phyloP scores from a whole-genome alignment of 2,329 filamentous ascomycete species.

The Paracoccidioides brasiliensis region DNA sequence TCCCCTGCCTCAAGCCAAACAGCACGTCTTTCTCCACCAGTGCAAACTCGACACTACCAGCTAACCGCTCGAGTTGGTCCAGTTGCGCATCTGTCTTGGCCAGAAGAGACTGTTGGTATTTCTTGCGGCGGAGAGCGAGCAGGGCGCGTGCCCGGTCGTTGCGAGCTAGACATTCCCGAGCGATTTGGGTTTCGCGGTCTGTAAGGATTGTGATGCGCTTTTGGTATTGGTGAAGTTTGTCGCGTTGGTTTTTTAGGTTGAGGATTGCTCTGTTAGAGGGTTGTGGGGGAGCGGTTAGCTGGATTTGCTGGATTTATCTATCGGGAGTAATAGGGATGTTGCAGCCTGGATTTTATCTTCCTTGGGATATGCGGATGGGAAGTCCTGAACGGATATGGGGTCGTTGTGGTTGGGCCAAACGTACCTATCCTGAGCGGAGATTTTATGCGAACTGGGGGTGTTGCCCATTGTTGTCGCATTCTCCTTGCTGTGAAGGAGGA shows the following conservation, averaged over 20 bases:
- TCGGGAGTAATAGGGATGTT: neutral
- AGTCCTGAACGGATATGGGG: neutral
- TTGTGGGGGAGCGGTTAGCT: conserved; percentile 5
- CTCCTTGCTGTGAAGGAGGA: conserved; percentile 7
- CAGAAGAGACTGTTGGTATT: conserved; percentile 86
- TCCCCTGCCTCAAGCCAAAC: conserved; percentile 85
- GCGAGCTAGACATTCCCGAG: conserved; percentile 64
- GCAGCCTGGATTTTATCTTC: neutral
- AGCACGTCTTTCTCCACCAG: conserved; percentile 93
- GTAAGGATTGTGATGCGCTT: conserved; percentile 78
- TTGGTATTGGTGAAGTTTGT: conserved; percentile 94
- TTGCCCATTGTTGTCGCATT: conserved; percentile 47
- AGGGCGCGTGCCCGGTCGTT: conserved; percentile 73
- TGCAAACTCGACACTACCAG: conserved; percentile 83
- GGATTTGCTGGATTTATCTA: conserved; percentile 1
- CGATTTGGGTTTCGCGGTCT: conserved; percentile 73
- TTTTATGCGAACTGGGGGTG: conserved; percentile 48
- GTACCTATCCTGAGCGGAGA: conserved; percentile 76
- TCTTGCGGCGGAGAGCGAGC: conserved; percentile 81
- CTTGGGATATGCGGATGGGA: neutral
- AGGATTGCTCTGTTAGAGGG: conserved; percentile 63
- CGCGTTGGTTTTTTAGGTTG: conserved; percentile 93
- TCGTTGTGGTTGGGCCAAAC: conserved; percentile 16
- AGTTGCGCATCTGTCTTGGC: conserved; percentile 84
- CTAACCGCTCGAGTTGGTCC: conserved; percentile 83